Evolutionary conservation across 495 filamentous ascomycete genomes (phyloP).

Genomic region (Podospora conica): DNA sequence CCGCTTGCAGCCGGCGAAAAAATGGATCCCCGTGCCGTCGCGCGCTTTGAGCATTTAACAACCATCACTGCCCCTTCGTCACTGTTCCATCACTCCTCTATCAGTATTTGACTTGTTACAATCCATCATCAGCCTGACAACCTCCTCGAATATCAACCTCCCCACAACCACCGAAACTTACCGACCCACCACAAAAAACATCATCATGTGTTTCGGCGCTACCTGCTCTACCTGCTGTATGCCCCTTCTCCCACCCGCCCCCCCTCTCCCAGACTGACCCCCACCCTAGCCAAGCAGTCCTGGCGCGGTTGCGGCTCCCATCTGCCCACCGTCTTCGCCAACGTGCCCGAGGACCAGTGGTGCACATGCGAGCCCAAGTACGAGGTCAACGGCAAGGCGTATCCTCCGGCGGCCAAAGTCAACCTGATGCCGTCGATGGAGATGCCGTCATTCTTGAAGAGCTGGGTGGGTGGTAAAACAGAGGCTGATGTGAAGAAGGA

Average conservation of each 20-base stretch:
- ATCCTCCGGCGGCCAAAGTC: constrained; percentile 53
- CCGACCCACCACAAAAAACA: not conserved
- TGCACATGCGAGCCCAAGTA: constrained; percentile 57
- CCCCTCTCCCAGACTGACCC: not conserved
- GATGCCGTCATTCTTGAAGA: constrained; percentile 14
- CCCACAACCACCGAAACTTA: not conserved
- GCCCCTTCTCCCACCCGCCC: not conserved
- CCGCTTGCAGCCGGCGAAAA: not conserved
- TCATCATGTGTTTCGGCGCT: not conserved
- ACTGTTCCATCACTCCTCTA: not conserved
- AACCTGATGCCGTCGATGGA: constrained; percentile 7
- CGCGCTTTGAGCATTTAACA: not conserved
- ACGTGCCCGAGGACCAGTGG: constrained; percentile 48
- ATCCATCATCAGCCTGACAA: not conserved
- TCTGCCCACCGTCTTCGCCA: constrained; percentile 55
- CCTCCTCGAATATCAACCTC: not conserved
- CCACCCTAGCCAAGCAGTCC: constrained; percentile 50
- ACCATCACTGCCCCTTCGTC: not conserved
- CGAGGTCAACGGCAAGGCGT: constrained; percentile 52
- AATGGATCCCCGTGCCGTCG: not conserved
- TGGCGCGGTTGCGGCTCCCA: constrained; percentile 66
- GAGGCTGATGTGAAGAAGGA: constrained; percentile 12
- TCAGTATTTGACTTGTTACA: not conserved
- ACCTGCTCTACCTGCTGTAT: not conserved
- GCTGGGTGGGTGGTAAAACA: constrained; percentile 22